These are phyloP conservation scores for Boletus sensibilis DNA, from an alignment of 768 basidiomycete species.

Conservation along the genomic window DNA sequence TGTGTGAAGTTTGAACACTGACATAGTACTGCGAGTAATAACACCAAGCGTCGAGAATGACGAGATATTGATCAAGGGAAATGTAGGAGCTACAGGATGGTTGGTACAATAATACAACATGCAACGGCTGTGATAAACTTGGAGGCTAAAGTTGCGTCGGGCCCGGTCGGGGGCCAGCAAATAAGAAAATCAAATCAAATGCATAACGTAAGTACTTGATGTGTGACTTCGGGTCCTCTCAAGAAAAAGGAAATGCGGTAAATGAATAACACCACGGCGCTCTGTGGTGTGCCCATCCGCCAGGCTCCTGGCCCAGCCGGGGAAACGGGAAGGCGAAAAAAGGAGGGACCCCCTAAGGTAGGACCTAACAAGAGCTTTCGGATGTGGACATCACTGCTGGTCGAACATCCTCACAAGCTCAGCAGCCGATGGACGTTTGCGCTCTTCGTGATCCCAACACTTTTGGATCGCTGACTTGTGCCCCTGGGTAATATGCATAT, in stretches of 20 bases:
- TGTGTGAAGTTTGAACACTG: neutral
- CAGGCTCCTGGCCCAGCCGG: constrained; percentile 1
- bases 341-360: no score
- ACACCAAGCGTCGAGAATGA: no score
- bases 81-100: neutral
- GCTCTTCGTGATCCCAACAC: constrained; percentile 21
- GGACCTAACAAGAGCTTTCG: neutral
- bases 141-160: no score
- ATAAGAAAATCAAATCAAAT: neutral
- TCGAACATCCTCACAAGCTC: constrained; percentile 8
- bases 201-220: no score
- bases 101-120: neutral
- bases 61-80: neutral
- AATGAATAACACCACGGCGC: neutral
- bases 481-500: neutral
- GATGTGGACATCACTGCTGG: neutral
- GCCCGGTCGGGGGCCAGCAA: neutral
- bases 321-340: neutral
- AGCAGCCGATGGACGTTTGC: constrained; percentile 17
- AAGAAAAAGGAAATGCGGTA: neutral
- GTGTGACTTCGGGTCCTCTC: no score
- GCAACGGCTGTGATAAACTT: no score
- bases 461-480: constrained; percentile 10
- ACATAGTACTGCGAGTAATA: no score
- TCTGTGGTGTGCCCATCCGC: neutral